Conservation (phyloP, 495 filamentous ascomycete genomes). For the Aspergillus saccharolyticus region DNA sequence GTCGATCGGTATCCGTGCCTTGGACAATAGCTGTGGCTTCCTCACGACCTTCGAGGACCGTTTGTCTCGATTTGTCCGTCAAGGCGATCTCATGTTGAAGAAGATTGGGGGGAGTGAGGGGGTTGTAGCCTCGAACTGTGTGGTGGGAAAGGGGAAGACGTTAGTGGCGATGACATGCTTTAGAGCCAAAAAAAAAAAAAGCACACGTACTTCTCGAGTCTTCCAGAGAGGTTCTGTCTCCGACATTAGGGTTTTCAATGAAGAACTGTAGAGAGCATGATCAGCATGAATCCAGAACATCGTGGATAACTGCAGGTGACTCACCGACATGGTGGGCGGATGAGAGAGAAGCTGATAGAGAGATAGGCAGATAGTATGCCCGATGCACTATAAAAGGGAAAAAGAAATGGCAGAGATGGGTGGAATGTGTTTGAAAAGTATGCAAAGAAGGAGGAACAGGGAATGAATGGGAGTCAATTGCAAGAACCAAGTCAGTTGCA, state of each 20-base stretch:
- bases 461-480: neutral
- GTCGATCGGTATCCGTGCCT: slow-evolving; percentile 62
- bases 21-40: slow-evolving; percentile 79
- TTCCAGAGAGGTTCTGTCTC: slow-evolving; percentile 72
- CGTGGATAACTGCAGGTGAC: slow-evolving; percentile 20
- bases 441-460: slow-evolving; percentile 9
- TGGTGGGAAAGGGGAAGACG: slow-evolving; percentile 11
- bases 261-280: slow-evolving; percentile 54
- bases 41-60: slow-evolving; percentile 74
- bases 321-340: slow-evolving; percentile 39
- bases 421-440: slow-evolving; percentile 5
- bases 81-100: slow-evolving; percentile 92
- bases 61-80: slow-evolving; percentile 68
- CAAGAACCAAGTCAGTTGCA: neutral
- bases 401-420: neutral
- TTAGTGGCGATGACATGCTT: slow-evolving; percentile 5
- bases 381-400: neutral
- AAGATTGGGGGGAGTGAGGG: slow-evolving; percentile 85
- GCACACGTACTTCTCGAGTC: slow-evolving; percentile 77
- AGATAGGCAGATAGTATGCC: slow-evolving; percentile 10
- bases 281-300: slow-evolving; percentile 7
- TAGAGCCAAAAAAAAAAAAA: slow-evolving; percentile 3
- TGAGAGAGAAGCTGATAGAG: neutral
- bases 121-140: slow-evolving; percentile 89
- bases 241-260: slow-evolving; percentile 85